A percentile compares a stretch with the other conserved stretches of the same genome.
phyloP scores from a whole-genome alignment of 306 rosid genomes.

The Begonia fuchsioides region DNA sequence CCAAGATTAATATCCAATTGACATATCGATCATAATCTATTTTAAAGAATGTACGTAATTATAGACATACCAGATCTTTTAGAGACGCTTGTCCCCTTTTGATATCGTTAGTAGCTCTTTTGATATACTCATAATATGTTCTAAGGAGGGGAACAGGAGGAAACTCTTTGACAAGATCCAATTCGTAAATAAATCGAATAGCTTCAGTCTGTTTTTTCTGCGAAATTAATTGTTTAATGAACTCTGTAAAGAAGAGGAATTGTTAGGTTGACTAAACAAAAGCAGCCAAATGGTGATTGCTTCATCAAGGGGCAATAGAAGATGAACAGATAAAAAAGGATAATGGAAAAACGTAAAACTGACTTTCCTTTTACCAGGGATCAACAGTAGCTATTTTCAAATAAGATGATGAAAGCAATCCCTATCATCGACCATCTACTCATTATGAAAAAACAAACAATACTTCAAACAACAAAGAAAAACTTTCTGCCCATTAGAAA shows the following conservation, averaged over 20 bases:
- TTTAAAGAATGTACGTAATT: background rate
- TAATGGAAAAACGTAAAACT: background rate
- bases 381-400: too few relatives aligned
- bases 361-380: too few relatives aligned
- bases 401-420: too few relatives aligned
- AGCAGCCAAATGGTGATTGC: background rate
- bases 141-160: conserved; percentile 72
- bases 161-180: conserved; percentile 61
- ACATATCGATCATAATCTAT: background rate
- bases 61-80: conserved; percentile 10
- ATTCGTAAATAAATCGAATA: conserved; percentile 32
- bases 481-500: too few relatives aligned
- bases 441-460: too few relatives aligned
- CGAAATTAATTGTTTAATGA: conserved; percentile 19
- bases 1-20: background rate
- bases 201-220: conserved; percentile 19
- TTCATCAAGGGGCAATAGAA: background rate
- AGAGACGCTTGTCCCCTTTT: conserved; percentile 10
- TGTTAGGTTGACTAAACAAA: background rate
- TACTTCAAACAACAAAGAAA: too few relatives aligned
- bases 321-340: background rate
- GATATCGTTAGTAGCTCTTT: conserved; percentile 37
- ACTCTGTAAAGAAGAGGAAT: conserved; percentile 10
- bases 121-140: conserved; percentile 59
- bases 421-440: too few relatives aligned